Evolutionary conservation across 257 asterid species (phyloP).

Genomic region (Capsicum rhomboideum): DNA sequence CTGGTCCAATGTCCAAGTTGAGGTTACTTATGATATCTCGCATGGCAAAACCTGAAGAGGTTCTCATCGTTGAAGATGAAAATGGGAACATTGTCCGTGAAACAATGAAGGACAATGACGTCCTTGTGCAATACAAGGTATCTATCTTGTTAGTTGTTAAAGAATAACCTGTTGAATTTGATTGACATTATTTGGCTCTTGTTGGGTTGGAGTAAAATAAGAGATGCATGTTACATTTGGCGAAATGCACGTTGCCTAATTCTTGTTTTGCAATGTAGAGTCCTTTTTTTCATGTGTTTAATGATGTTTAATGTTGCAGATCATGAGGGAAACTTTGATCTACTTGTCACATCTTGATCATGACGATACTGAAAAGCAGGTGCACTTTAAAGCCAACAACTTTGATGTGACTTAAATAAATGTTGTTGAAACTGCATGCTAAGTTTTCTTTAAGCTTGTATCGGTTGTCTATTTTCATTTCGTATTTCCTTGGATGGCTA

Average conservation of each 20-base stretch:
- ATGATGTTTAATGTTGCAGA: slow-evolving; percentile 39
- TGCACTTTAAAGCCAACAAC: slow-evolving; percentile 6
- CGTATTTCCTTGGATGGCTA: not conserved
- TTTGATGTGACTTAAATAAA: not conserved
- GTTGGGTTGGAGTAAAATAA: not conserved
- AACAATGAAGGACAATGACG: slow-evolving; percentile 97
- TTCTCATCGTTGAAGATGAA: slow-evolving; percentile 92
- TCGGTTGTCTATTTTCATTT: not conserved
- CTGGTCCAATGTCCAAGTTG: slow-evolving; percentile 90
- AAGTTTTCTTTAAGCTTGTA: not conserved
- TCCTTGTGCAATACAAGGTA: slow-evolving; percentile 97
- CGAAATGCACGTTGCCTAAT: not conserved
- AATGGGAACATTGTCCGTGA: slow-evolving; percentile 99
- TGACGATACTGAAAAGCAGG: slow-evolving; percentile 97
- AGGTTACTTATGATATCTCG: slow-evolving; percentile 91
- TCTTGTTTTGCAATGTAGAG: not conserved
- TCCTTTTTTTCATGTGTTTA: slow-evolving; percentile 3
- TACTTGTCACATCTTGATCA: slow-evolving; percentile 98
- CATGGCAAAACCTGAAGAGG: slow-evolving; percentile 99
- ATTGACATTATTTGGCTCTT: not conserved
- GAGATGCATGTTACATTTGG: not conserved
- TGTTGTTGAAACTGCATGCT: not conserved
- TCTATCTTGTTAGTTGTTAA: not conserved
- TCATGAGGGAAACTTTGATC: slow-evolving; percentile 97
- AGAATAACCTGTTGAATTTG: not conserved